Percentiles rank a stretch among this genome's conserved stretches.
These are phyloP conservation scores for Cyberlindnera amylophila DNA, from an alignment of 805 yeast species.

Conservation along the genomic window DNA sequence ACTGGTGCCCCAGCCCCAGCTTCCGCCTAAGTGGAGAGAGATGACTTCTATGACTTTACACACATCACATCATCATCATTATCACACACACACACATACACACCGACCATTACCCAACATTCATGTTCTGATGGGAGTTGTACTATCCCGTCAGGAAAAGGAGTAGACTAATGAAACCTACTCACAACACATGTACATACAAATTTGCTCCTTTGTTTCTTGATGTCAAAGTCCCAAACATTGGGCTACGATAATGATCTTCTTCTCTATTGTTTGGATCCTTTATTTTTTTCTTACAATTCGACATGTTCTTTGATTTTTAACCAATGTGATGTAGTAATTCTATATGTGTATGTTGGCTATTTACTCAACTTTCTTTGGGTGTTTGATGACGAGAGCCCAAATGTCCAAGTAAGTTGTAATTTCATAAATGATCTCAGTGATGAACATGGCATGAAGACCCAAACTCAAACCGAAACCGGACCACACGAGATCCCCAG, in stretches of 20 bases:
- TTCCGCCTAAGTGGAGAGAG: conserved; percentile 17
- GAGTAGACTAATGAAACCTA: too few species aligned
- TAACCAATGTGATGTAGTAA: neutral
- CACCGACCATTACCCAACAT: neutral
- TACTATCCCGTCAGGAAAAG: too few species aligned
- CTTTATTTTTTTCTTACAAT: too few species aligned
- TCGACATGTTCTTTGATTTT: neutral
- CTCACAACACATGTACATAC: neutral
- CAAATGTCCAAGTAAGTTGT: conserved; percentile 79
- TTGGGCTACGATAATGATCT: neutral
- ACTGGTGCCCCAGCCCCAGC: conserved; percentile 31
- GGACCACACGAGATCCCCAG: conserved; percentile 54
- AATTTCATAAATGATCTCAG: conserved; percentile 75
- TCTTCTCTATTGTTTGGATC: too few species aligned
- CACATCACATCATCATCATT: neutral
- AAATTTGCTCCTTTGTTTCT: neutral
- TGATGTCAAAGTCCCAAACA: too few species aligned
- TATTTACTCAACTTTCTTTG: conserved; percentile 38
- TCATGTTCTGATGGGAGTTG: too few species aligned
- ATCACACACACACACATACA: neutral
- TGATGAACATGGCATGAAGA: conserved; percentile 66
- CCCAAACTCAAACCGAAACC: conserved; percentile 68
- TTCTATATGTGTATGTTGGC: too few species aligned
- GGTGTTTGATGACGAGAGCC: conserved; percentile 80
- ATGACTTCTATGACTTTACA: neutral